Conservation (phyloP, 179 eudicot species). For the Beta corolliflora region DNA sequence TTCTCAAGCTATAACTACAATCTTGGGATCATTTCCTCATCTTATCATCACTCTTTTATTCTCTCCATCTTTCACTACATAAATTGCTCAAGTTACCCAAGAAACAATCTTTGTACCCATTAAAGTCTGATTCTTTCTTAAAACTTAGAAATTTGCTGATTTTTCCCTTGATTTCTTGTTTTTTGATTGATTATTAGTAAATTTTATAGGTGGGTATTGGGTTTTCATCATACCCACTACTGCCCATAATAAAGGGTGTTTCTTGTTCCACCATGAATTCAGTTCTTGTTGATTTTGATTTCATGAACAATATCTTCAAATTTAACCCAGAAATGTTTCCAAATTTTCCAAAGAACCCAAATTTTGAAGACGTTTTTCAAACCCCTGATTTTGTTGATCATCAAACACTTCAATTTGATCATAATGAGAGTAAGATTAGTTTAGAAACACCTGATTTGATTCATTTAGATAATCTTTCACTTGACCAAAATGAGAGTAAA, state of each 20-base stretch:
- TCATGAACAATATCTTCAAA: slow-evolving; percentile 33
- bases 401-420: background rate
- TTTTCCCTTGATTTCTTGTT: background rate
- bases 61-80: too few relatives aligned
- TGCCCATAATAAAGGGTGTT: background rate
- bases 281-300: slow-evolving; percentile 36
- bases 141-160: background rate
- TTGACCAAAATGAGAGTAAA: slow-evolving; percentile 1
- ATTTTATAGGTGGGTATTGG: background rate
- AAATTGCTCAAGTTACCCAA: too few relatives aligned
- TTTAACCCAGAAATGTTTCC: slow-evolving; percentile 30
- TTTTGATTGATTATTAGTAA: background rate
- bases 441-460: slow-evolving; percentile 30
- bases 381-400: slow-evolving; percentile 17
- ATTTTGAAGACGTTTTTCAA: slow-evolving; percentile 22
- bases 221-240: background rate
- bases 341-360: slow-evolving; percentile 24
- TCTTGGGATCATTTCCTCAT: background rate
- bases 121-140: background rate
- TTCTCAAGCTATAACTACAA: background rate
- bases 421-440: slow-evolving; percentile 10
- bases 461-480: slow-evolving; percentile 22
- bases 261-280: slow-evolving; percentile 25
- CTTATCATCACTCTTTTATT: background rate
- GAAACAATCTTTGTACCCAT: background rate